Evolutionary conservation across 768 basidiomycete genomes (phyloP).

Genomic region (Tricholoma sp.): DNA sequence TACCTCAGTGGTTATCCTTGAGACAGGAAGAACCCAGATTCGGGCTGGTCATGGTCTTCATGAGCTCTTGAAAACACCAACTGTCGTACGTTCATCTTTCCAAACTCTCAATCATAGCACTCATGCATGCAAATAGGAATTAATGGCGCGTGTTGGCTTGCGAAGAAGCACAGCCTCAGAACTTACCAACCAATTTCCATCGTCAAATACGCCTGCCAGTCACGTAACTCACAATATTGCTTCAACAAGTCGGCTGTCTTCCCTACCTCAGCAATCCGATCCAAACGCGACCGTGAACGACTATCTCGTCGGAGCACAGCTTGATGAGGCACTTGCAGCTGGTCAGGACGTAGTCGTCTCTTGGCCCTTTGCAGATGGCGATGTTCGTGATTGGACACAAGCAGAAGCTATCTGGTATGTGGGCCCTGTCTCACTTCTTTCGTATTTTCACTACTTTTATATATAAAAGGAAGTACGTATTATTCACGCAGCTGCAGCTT

Average conservation of each 20-base stretch:
- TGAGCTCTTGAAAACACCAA: constrained; percentile 74
- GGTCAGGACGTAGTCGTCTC: constrained; percentile 71
- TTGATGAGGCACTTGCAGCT: constrained; percentile 74
- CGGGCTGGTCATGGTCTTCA: constrained; percentile 76
- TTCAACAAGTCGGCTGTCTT: constrained; percentile 45
- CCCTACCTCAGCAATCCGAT: constrained; percentile 36
- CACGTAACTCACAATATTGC: constrained; percentile 20
- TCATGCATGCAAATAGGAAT: constrained; percentile 45
- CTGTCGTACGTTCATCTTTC: constrained; percentile 51
- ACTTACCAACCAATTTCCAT: constrained; percentile 20
- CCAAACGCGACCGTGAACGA: constrained; percentile 58
- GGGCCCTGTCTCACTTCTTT: not conserved
- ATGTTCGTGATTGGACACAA: constrained; percentile 74
- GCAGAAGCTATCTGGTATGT: constrained; percentile 87
- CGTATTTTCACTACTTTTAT: not conserved
- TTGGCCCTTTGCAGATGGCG: constrained; percentile 78
- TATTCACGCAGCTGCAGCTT: constrained; percentile 70
- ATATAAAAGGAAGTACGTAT: constrained; percentile 69
- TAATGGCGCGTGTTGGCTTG: constrained; percentile 77
- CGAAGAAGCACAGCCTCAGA: constrained; percentile 41
- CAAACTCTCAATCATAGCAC: not conserved
- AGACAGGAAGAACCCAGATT: constrained; percentile 64
- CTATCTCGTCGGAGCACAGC: constrained; percentile 75
- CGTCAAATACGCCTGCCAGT: constrained; percentile 14
- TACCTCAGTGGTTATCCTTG: constrained; percentile 75